These are phyloP conservation scores for Trypanosoma vivax DNA, from an alignment of 208 protist species.

Conservation along the genomic window DNA sequence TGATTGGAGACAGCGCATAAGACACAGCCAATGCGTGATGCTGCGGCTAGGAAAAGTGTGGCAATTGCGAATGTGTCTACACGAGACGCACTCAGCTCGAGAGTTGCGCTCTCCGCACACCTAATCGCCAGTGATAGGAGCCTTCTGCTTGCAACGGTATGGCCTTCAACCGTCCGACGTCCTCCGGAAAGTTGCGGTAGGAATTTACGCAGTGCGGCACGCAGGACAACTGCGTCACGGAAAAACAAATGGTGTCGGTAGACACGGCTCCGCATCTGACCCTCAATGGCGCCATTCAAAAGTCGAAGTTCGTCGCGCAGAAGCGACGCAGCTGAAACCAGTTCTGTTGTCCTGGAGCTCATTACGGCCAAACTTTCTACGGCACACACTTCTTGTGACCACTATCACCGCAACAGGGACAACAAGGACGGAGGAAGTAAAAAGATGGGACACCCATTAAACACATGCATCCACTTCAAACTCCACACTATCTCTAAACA, in stretches of 20 bases:
- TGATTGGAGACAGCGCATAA: conserved; percentile 4
- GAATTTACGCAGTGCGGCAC: neutral
- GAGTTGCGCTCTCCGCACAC: conserved; percentile 32
- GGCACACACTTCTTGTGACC: too few relatives aligned
- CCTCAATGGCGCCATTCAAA: conserved; percentile 4
- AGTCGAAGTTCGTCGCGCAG: conserved; percentile 13
- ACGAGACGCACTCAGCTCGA: conserved; percentile 42
- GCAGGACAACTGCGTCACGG: conserved; percentile 15
- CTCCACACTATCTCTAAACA: too few relatives aligned
- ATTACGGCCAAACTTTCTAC: too few relatives aligned
- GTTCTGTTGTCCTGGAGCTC: too few relatives aligned
- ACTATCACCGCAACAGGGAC: too few relatives aligned
- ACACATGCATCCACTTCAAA: too few relatives aligned
- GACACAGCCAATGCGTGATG: conserved; percentile 41
- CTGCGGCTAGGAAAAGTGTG: conserved; percentile 23
- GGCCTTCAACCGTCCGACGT: neutral
- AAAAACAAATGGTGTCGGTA: conserved; percentile 58
- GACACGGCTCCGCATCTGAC: conserved; percentile 18
- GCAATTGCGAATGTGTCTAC: conserved; percentile 50
- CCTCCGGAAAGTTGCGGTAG: conserved; percentile 4
- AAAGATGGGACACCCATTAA: too few relatives aligned
- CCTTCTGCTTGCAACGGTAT: neutral
- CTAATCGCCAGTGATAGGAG: conserved; percentile 17
- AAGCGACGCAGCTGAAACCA: conserved; percentile 5
- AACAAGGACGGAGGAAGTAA: too few relatives aligned